phyloP scores from a whole-genome alignment of 345 rosid genomes.

The Eucalyptus sp. region DNA sequence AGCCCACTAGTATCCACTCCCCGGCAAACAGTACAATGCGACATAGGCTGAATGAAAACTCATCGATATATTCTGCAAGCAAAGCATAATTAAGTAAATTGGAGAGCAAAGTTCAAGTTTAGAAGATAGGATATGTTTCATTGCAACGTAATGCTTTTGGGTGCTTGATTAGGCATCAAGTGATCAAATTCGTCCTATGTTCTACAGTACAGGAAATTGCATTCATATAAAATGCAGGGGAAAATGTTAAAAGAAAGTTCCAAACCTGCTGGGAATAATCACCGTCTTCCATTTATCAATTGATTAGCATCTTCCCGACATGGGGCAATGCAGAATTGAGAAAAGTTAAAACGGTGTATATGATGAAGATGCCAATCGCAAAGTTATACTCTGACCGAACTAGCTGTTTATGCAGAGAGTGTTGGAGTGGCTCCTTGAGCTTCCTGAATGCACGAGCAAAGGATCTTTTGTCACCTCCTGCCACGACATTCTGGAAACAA shows the following conservation, averaged over 20 bases:
- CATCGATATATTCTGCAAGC: background rate
- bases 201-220: background rate
- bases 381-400: background rate
- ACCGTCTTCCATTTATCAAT: background rate
- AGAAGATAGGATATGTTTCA: background rate
- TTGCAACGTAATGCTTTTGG: background rate
- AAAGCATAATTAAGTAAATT: background rate
- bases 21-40: background rate
- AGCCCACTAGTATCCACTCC: background rate
- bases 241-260: background rate
- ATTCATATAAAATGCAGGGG: background rate
- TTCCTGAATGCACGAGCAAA: background rate
- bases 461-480: conserved; percentile 38
- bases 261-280: background rate
- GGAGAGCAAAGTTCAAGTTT: background rate
- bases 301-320: background rate
- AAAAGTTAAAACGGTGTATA: background rate
- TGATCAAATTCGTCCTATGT: background rate
- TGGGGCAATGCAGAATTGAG: background rate
- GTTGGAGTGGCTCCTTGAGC: background rate
- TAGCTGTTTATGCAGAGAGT: background rate
- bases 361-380: background rate
- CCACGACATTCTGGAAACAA: background rate
- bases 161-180: background rate
- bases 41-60: background rate